Percentiles rank a stretch among this genome's conserved stretches.
Conservation (phyloP, 202 grass and related monocot genomes). For the Setaria viridis region DNA sequence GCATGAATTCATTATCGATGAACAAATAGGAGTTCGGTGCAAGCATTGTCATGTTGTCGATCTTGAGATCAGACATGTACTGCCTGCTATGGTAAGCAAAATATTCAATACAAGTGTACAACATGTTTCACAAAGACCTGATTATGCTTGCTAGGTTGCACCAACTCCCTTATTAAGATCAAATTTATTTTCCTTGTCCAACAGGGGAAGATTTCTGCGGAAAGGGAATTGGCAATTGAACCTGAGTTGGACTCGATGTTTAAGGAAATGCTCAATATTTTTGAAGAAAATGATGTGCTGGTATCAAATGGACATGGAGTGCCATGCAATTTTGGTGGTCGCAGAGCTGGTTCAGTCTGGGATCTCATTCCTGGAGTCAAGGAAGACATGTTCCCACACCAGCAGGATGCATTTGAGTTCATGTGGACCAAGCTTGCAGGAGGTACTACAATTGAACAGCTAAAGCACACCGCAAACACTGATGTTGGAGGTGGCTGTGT, state of each 20-base stretch:
- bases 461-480: constrained; percentile 30
- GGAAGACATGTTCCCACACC: constrained; percentile 70
- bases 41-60: constrained; percentile 62
- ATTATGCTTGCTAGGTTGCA: constrained; percentile 5
- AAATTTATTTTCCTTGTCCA: constrained; percentile 7
- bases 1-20: constrained; percentile 72
- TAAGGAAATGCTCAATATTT: constrained; percentile 50
- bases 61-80: constrained; percentile 70
- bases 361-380: constrained; percentile 70
- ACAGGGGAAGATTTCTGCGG: constrained; percentile 34
- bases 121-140: constrained; percentile 11
- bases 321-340: constrained; percentile 10
- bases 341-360: constrained; percentile 65
- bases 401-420: constrained; percentile 82
- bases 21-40: constrained; percentile 77
- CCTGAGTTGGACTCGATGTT: constrained; percentile 28
- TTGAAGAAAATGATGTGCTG: constrained; percentile 48
- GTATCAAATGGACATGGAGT: constrained; percentile 34
- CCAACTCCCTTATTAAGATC: neutral
- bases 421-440: constrained; percentile 79
- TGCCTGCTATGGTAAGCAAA: constrained; percentile 73
- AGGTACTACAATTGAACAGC: constrained; percentile 49
- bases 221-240: constrained; percentile 16
- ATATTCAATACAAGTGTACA: constrained; percentile 4
- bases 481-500: constrained; percentile 69